Conservation (phyloP, 495 filamentous ascomycete species). For the Podospora sp. region DNA sequence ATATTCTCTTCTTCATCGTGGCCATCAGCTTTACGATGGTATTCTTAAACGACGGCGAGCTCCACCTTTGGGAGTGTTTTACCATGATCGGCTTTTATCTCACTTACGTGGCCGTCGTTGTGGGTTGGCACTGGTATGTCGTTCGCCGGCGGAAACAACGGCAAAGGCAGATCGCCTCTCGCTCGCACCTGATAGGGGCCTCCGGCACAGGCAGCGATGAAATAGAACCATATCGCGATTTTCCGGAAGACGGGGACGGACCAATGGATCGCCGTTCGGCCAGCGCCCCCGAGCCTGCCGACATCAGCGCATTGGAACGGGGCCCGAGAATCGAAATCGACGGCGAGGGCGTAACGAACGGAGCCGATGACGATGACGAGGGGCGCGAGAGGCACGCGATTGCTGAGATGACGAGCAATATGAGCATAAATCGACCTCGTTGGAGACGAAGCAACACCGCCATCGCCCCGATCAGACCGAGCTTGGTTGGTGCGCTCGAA, state of each 20-base stretch:
- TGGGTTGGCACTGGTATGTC: slow-evolving; percentile 89
- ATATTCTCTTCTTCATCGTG: slow-evolving; percentile 90
- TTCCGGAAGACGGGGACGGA: slow-evolving; percentile 65
- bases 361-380: slow-evolving; percentile 71
- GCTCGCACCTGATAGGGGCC: slow-evolving; percentile 70
- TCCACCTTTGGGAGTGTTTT: slow-evolving; percentile 85
- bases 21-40: slow-evolving; percentile 86
- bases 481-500: slow-evolving; percentile 89
- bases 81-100: slow-evolving; percentile 90
- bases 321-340: slow-evolving; percentile 54
- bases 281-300: slow-evolving; percentile 54
- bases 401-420: slow-evolving; percentile 84
- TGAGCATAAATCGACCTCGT: slow-evolving; percentile 79
- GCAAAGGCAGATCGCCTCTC: slow-evolving; percentile 67
- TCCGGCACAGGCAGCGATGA: slow-evolving; percentile 51
- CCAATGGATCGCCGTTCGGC: slow-evolving; percentile 51
- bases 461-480: slow-evolving; percentile 82
- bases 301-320: slow-evolving; percentile 74
- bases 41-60: slow-evolving; percentile 80
- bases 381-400: slow-evolving; percentile 73
- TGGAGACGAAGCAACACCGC: slow-evolving; percentile 70
- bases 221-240: slow-evolving; percentile 67
- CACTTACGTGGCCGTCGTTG: slow-evolving; percentile 87
- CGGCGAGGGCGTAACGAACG: slow-evolving; percentile 47
- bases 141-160: slow-evolving; percentile 60